These are phyloP conservation scores for Trichothecium roseum DNA, from an alignment of 2,329 filamentous ascomycete species.

Conservation along the genomic window DNA sequence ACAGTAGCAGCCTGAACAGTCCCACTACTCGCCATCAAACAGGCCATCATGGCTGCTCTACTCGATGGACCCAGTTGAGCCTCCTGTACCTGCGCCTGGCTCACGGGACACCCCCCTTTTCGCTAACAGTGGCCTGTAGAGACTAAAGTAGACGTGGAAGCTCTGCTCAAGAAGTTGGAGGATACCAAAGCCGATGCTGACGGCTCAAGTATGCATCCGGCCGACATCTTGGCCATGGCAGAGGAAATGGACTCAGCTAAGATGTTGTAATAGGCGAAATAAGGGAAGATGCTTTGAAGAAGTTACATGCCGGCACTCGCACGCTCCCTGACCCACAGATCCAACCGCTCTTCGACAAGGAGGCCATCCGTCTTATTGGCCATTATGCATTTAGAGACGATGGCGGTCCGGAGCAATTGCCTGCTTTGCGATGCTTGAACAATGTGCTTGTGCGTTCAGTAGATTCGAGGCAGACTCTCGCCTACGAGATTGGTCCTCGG, in stretches of 20 bases:
- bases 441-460: constrained; percentile 4
- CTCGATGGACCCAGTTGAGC: too few relatives aligned
- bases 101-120: too few relatives aligned
- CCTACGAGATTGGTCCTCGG: constrained; percentile 3
- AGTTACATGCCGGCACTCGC: constrained; percentile 3
- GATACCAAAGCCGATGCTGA: too few relatives aligned
- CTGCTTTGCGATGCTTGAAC: constrained; percentile 6
- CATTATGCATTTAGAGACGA: constrained; percentile 3
- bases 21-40: too few relatives aligned
- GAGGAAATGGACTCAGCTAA: too few relatives aligned
- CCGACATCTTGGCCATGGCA: too few relatives aligned
- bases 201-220: too few relatives aligned
- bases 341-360: constrained; percentile 3
- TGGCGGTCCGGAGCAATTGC: constrained; percentile 3
- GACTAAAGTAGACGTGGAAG: constrained; percentile 4
- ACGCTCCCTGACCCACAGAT: neutral
- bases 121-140: neutral
- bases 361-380: constrained; percentile 3
- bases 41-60: too few relatives aligned
- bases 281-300: constrained; percentile 1
- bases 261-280: too few relatives aligned
- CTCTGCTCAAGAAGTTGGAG: constrained; percentile 2
- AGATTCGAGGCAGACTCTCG: neutral
- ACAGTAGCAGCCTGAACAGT: too few relatives aligned
- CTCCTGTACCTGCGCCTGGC: too few relatives aligned